Percentiles rank a stretch among this genome's conserved stretches.
These are phyloP conservation scores for Cenchrus purpureus DNA, from an alignment of 176 grass and related monocot genomes.

Conservation along the genomic window DNA sequence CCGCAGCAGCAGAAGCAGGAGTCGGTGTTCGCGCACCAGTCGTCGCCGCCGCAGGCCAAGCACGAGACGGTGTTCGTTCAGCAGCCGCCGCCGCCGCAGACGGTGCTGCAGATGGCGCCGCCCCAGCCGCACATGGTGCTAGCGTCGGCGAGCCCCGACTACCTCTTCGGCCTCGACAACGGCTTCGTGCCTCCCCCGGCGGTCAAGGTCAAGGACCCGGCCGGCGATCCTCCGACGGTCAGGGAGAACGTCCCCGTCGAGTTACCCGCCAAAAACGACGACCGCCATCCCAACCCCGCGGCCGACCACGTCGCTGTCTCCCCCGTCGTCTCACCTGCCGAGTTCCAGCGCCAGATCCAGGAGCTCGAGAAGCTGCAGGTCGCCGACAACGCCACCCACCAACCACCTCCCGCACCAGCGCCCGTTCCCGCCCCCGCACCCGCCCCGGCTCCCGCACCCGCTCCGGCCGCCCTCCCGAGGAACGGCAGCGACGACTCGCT, in stretches of 20 bases:
- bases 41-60: background rate
- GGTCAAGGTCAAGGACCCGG: conserved; percentile 76
- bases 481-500: conserved; percentile 82
- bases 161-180: conserved; percentile 80
- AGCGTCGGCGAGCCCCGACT: conserved; percentile 52
- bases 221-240: conserved; percentile 31
- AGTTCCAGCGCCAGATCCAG: conserved; percentile 77
- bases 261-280: conserved; percentile 54
- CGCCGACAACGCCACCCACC: conserved; percentile 51
- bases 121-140: background rate
- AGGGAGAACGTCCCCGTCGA: conserved; percentile 62
- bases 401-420: conserved; percentile 9
- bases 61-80: conserved; percentile 23
- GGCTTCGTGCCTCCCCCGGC: conserved; percentile 78
- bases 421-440: background rate
- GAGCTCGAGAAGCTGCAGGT: conserved; percentile 74
- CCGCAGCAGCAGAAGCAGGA: conserved; percentile 41
- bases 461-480: conserved; percentile 36
- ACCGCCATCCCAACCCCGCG: conserved; percentile 44
- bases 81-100: conserved; percentile 27
- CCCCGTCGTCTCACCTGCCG: conserved; percentile 50
- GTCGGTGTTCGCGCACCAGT: conserved; percentile 24
- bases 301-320: conserved; percentile 37
- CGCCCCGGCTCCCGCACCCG: background rate
- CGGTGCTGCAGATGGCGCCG: background rate